phyloP scores from a whole-genome alignment of 768 basidiomycete species.

The Holtermanniella nyarrowii region DNA sequence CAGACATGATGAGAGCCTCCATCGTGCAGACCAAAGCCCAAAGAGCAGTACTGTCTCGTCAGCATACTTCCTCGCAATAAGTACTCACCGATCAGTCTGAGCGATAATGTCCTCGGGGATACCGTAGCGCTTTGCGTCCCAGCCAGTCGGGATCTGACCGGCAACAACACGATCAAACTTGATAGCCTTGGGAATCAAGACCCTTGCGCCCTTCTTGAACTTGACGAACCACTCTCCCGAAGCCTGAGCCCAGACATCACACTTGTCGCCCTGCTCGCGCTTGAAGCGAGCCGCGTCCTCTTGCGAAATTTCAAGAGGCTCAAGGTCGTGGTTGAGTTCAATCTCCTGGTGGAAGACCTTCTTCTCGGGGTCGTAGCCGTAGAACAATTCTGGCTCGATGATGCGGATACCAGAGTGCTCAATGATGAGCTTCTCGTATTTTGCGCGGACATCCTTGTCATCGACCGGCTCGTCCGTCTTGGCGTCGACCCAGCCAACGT shows the following conservation, averaged over 20 bases:
- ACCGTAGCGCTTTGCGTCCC: conserved; percentile 92
- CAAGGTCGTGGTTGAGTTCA: conserved; percentile 90
- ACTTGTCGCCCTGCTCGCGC: conserved; percentile 89
- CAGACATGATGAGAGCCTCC: conserved; percentile 91
- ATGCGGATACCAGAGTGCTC: conserved; percentile 83
- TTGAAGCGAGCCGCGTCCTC: conserved; percentile 92
- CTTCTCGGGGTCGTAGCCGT: conserved; percentile 93
- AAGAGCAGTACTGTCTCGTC: conserved; percentile 50
- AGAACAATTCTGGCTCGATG: conserved; percentile 95
- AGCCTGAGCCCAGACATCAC: conserved; percentile 84
- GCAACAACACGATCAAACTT: conserved; percentile 88
- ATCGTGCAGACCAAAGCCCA: conserved; percentile 93
- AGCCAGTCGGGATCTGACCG: conserved; percentile 93
- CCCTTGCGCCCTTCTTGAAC: conserved; percentile 93
- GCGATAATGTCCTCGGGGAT: conserved; percentile 92
- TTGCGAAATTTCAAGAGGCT: conserved; percentile 85
- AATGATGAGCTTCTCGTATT: conserved; percentile 89
- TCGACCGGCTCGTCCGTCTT: conserved; percentile 89
- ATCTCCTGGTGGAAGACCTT: conserved; percentile 96
- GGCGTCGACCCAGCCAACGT: conserved; percentile 97
- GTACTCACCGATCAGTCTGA: conserved; percentile 64
- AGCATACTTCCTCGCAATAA: not conserved
- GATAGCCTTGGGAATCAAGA: conserved; percentile 90
- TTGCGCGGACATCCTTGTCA: conserved; percentile 89
- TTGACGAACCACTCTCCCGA: conserved; percentile 96